Evolutionary conservation across 2,329 filamentous ascomycete species (phyloP), one percentile per base, ranked within the genome.

Genomic region (Phialocephala subalpina): DNA sequence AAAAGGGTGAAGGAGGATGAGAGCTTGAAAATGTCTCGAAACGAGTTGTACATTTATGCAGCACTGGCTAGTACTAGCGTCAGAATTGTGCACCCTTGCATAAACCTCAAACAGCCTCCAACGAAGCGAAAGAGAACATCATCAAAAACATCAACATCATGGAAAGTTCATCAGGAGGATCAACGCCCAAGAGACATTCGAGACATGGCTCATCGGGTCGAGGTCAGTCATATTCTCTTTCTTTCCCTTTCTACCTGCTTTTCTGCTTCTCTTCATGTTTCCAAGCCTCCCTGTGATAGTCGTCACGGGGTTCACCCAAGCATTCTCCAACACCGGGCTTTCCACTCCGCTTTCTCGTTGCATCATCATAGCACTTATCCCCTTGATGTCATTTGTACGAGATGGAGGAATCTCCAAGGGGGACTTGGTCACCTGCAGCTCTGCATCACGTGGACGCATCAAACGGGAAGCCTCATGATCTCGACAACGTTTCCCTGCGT

Each of bases 141-240:
- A 45, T 63, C 47, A 60, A 20, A 58, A 57, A 18, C 27, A 53
- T 42, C 40, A 64, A 35, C 57, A 62, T 25, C 25, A 73, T 73
- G 71, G 66, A 72, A 40, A 38, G 62, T 6, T 57, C 67, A 69
- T 60, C 68, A 36, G 65, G 38, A 60, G 66, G 66, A 14, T 55
- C 70, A 49, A 63, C 64, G 16, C 58, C 69, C 22, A 72, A 71
- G 55, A 68, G 53, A 56, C 70, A 74, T 64, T 49, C 62, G 18
- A 69, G 71, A 40, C 63, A 73, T 64, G 68, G 65, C 22, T 73
- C 73, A 22, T 66, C 68, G 42, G 66, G 67, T 29, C 62, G 70
- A 72, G 67, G 73, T 74, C 6, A 71, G 71, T 67, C 58, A 0
- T 58, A 25, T 16, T 45, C 53, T 29, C 35, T 36, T 61, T 16